Evolutionary conservation across 2,329 filamentous ascomycete genomes (phyloP), one percentile per base, ranked within the genome.

Genomic region (Xylaria hypoxylon): DNA sequence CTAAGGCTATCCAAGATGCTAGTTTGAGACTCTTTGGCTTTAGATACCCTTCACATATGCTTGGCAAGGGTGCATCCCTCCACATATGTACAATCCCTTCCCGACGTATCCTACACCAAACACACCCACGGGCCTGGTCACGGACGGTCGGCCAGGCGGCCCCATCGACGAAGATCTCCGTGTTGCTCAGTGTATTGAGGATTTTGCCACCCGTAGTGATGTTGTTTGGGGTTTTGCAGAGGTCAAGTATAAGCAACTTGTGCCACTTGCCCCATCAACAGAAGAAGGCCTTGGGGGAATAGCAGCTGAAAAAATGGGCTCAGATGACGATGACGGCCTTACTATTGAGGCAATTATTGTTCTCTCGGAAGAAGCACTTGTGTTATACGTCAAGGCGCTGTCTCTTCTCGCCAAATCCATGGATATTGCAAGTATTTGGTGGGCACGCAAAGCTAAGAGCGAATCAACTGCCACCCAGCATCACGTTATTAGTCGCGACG

Each of bases 201-300:
- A 98, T 73, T 91, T 93, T 70, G 96, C 96, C 1, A 96, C 94
- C 35, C 87, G 94, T 44, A 97, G 94, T 76, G 94, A 99, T 78
- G 96, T 97, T 51, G 94, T 99, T 2, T 99, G 94, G 77, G 94
- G 95, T 2, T 98, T 99, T 79, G 96, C 96, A 5, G 95, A 99
- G 80, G 95, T 99, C 76, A 99, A 99, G 80, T 97, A 96, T 80
- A 96, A 96, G 79, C 96, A 99, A 79, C 86, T 99, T n/a, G 88
- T 97, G 56, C 96, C 96, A 2, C 82, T 96, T 50, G 89, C 93
- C 1, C 96, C 95, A 1, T 95, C 92, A 0, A 87, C 86, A 71
- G 89, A 92, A 55, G 89, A 91, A 71, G 89, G 88, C 5, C 84
- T 93, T 3, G 90, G 90, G 6, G 89, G 90, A 15, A 79, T 86